Conservation (phyloP, 2,329 filamentous ascomycete genomes). For the Coniochaeta sp. region DNA sequence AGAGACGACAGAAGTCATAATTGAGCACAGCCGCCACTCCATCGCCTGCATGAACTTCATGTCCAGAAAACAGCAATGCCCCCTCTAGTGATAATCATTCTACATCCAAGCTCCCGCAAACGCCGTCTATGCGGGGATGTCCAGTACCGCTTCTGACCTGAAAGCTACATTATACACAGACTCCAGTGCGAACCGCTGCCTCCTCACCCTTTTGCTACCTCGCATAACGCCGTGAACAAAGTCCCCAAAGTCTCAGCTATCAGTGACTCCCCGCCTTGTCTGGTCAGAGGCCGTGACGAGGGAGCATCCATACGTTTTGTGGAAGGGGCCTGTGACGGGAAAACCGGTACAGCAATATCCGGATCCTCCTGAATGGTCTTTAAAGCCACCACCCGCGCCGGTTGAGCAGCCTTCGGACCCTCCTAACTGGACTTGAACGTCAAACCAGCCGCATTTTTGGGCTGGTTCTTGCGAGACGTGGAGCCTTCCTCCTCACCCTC, state of each 20-base stretch:
- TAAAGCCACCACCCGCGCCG: too few species aligned
- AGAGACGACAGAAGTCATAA: not conserved
- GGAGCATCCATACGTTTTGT: too few species aligned
- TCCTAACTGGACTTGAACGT: not conserved
- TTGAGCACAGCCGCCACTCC: not conserved
- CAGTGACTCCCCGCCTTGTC: too few species aligned
- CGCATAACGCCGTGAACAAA: too few species aligned
- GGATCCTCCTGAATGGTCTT: too few species aligned
- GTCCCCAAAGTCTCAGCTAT: too few species aligned
- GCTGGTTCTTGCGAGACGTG: not conserved
- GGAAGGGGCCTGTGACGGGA: too few species aligned
- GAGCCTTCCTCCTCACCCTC: not conserved
- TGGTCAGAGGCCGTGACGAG: too few species aligned
- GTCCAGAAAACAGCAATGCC: not conserved
- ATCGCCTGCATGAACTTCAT: not conserved
- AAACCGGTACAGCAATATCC: too few species aligned
- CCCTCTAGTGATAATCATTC: not conserved
- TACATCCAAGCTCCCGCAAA: not conserved
- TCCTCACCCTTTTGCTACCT: too few species aligned
- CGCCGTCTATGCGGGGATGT: not conserved
- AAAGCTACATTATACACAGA: not conserved
- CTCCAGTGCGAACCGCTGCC: too few species aligned
- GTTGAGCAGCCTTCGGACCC: too few species aligned
- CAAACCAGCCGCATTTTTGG: not conserved
- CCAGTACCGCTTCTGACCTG: not conserved